Evolutionary conservation across 441 rosid species (phyloP), one percentile per base, ranked within the genome.

Genomic region (Pelargonium fulgidum): DNA sequence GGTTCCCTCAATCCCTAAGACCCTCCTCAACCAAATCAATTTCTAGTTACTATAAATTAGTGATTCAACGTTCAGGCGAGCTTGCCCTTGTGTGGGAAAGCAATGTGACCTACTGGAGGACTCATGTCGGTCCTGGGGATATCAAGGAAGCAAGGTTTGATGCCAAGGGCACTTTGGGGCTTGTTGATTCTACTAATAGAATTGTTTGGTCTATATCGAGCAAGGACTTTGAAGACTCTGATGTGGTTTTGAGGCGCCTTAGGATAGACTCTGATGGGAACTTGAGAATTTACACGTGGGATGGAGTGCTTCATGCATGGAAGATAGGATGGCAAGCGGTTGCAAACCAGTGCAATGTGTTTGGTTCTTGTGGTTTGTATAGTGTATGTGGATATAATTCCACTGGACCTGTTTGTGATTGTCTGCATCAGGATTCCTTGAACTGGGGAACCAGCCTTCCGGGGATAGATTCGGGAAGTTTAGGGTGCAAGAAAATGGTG

Each of bases 321-420:
- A 79, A 73, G 41, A 70, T 79, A 58, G 77, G 74, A 13, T 81
- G 82, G 85, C 81, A 79, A 74, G 85, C 81, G 4, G 81, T 77
- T 73, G 81, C 78, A 69, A 79, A 77, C 64, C 85, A 79, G 71
- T 82, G 85, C 20, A 24, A 73, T 26, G 81, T 77, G 58, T 82
- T 82, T 66, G 85, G 81, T 58, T 69, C 78, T 58, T 82, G 85
- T 73, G 82, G 81, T 73, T 71, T 79, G 73, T 79, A 82, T 68
- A 75, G 82, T 48, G 4, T 77, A 26, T 79, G 83, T 62, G 72
- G 75, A 26, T 77, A 77, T 50, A 77, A 79, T 62, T 71, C 75
- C 42, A 66, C 77, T 0, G 79, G 74, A 13, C 70, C 81, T 62
- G 58, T 79, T 68, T 82, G 83, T 67, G 73, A 71, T 64, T 79